phyloP scores from a whole-genome alignment of 257 asterid species.

The Rauvolfia tetraphylla region DNA sequence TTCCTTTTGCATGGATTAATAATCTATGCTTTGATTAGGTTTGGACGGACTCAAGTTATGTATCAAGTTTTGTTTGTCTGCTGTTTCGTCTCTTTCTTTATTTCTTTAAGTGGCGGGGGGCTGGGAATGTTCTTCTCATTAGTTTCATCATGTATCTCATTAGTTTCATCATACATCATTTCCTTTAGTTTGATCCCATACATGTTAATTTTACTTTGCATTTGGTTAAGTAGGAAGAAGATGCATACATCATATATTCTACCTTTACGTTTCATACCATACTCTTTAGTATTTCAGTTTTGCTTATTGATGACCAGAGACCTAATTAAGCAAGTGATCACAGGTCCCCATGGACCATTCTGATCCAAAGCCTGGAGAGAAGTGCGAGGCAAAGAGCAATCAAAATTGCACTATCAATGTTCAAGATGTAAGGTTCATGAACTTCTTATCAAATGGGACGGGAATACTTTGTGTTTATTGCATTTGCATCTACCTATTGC shows the following conservation, averaged over 20 bases:
- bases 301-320: not conserved
- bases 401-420: constrained; percentile 27
- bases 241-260: not conserved
- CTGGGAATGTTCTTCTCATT: not conserved
- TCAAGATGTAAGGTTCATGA: constrained; percentile 33
- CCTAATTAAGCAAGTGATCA: constrained; percentile 1
- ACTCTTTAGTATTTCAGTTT: not conserved
- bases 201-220: not conserved
- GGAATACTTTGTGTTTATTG: not conserved
- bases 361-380: constrained; percentile 20
- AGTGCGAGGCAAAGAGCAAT: constrained; percentile 16
- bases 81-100: no score
- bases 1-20: no score
- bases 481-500: not conserved
- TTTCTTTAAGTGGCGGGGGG: not conserved
- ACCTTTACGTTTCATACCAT: no score
- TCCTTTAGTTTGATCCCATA: no score
- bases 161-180: no score
- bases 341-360: constrained; percentile 38
- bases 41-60: no score
- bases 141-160: not conserved
- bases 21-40: no score
- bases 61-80: not conserved
- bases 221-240: not conserved
- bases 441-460: not conserved